phyloP scores from a whole-genome alignment of 192 early-diverging fungal genomes.

The Podila epicladia region DNA sequence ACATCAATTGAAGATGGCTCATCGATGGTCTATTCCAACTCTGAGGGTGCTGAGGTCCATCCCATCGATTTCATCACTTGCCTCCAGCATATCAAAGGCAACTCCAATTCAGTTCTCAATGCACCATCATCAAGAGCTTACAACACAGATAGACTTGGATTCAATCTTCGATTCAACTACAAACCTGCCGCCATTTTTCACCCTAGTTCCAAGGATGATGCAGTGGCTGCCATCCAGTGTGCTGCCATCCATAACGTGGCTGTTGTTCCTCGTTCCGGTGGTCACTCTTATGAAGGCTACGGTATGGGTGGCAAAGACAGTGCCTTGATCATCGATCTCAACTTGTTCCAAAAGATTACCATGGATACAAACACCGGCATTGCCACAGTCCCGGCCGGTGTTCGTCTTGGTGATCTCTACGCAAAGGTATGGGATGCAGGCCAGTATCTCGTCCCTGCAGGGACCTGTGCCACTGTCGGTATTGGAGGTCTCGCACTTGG shows the following conservation, averaged over 20 bases:
- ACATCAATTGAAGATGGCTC: too few species aligned
- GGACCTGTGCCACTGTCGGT: conserved; percentile 62
- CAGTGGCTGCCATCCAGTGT: conserved; percentile 18
- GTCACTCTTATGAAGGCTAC: conserved; percentile 64
- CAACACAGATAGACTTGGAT: not conserved
- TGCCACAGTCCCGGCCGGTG: conserved; percentile 55
- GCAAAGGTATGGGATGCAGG: conserved; percentile 14
- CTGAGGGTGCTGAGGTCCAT: too few species aligned
- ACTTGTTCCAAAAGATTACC: conserved; percentile 30
- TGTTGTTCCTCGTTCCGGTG: conserved; percentile 51
- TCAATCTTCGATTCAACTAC: conserved; percentile 6
- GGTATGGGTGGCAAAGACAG: conserved; percentile 46
- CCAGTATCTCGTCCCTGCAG: conserved; percentile 53
- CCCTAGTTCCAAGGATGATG: not conserved
- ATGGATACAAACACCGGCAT: conserved; percentile 20
- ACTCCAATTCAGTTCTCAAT: conserved; percentile 19
- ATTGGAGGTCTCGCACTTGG: conserved; percentile 57
- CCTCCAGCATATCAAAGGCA: conserved; percentile 1
- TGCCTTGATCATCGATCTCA: conserved; percentile 61
- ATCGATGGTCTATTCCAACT: too few species aligned
- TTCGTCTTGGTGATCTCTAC: conserved; percentile 65
- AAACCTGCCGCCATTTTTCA: conserved; percentile 16
- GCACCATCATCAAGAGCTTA: conserved; percentile 1
- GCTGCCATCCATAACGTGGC: conserved; percentile 11
- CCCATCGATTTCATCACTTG: conserved; percentile 1